Percentiles rank a stretch among this genome's conserved stretches.
Conservation (phyloP, 148 eudicot species). For the Rhododendron simsii region DNA sequence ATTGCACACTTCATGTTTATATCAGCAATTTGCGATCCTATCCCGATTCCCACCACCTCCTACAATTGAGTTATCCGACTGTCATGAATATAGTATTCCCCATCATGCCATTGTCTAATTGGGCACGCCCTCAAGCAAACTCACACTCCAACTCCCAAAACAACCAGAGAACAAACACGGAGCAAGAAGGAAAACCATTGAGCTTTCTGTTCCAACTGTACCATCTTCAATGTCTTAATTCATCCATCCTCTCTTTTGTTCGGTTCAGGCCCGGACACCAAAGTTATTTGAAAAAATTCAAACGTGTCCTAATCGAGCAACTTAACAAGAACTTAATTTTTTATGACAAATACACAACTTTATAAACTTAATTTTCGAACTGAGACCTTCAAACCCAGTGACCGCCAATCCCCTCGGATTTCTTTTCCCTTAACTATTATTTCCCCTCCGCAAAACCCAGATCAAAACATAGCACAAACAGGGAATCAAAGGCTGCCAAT, state of each 20-base stretch:
- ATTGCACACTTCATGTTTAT: background rate
- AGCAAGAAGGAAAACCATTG: no score
- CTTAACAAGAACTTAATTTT: background rate
- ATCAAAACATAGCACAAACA: background rate
- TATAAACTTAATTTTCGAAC: background rate
- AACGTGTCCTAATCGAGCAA: background rate
- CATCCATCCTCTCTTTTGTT: no score
- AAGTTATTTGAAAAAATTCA: background rate
- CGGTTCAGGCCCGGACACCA: background rate
- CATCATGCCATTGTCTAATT: background rate
- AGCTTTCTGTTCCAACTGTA: no score
- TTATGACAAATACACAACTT: background rate
- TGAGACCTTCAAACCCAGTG: background rate
- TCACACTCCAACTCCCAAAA: no score
- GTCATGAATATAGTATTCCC: background rate
- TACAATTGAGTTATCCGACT: background rate
- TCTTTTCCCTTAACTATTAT: background rate
- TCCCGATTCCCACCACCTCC: background rate
- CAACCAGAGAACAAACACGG: no score
- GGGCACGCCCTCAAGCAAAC: no score
- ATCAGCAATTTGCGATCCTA: background rate
- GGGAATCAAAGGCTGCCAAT: background rate
- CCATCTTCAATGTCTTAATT: no score
- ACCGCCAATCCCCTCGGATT: background rate
- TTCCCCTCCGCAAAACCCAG: background rate